Evolutionary conservation across 345 rosid species (phyloP).

Genomic region (Cardamine resedifolia): DNA sequence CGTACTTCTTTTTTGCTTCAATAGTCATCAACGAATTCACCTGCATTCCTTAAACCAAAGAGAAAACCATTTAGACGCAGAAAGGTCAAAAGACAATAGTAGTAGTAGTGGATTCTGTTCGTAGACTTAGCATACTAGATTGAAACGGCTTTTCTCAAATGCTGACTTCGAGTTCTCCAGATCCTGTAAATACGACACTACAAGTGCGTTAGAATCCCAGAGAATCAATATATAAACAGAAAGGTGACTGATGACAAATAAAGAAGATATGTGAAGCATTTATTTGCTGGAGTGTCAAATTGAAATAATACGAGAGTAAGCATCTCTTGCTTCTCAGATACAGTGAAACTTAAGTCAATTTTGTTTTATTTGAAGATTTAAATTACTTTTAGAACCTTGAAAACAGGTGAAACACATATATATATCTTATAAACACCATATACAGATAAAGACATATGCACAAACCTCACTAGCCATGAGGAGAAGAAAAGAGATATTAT

Average conservation of each 20-base stretch:
- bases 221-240: too few relatives aligned
- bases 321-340: background rate
- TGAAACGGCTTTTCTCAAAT: conserved; percentile 85
- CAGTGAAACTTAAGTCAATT: background rate
- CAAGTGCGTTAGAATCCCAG: too few relatives aligned
- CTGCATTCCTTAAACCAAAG: conserved; percentile 72
- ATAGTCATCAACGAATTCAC: conserved; percentile 72
- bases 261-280: too few relatives aligned
- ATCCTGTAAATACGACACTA: too few relatives aligned
- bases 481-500: background rate
- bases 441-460: background rate
- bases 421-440: background rate
- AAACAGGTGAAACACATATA: background rate
- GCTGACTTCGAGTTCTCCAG: conserved; percentile 80
- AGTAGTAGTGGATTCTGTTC: conserved; percentile 8
- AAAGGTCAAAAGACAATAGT: conserved; percentile 9
- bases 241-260: too few relatives aligned
- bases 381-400: background rate
- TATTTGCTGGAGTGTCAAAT: too few relatives aligned
- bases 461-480: background rate
- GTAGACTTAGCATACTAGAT: conserved; percentile 57
- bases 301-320: background rate
- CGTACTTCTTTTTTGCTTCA: conserved; percentile 83
- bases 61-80: conserved; percentile 38
- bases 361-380: background rate